These are phyloP conservation scores for Coemansia reversa DNA, from an alignment of 192 early-diverging fungal species.

Conservation along the genomic window DNA sequence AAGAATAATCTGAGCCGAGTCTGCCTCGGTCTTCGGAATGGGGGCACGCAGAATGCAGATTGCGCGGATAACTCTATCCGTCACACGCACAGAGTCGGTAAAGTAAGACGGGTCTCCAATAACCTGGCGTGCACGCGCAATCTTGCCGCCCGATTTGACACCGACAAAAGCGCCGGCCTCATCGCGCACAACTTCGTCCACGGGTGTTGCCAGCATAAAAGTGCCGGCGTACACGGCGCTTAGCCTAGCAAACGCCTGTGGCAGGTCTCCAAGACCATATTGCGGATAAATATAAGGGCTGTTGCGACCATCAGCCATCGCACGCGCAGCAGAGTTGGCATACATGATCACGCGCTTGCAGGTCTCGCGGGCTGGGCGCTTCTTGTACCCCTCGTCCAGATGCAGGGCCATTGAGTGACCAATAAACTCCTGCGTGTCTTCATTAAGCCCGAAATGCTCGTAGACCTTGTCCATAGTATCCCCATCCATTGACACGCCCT, in stretches of 20 bases:
- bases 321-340: slow-evolving; percentile 81
- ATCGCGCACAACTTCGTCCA: slow-evolving; percentile 86
- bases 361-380: slow-evolving; percentile 75
- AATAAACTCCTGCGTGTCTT: slow-evolving; percentile 95
- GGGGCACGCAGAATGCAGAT: slow-evolving; percentile 93
- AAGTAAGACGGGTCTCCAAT: slow-evolving; percentile 98
- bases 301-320: slow-evolving; percentile 69
- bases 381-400: slow-evolving; percentile 81
- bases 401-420: slow-evolving; percentile 97
- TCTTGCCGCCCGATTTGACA: slow-evolving; percentile 84
- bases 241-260: slow-evolving; percentile 96
- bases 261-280: slow-evolving; percentile 96
- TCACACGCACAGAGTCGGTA: slow-evolving; percentile 71
- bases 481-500: slow-evolving; percentile 77
- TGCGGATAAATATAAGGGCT: slow-evolving; percentile 98
- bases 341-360: slow-evolving; percentile 92
- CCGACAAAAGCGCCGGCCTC: slow-evolving; percentile 84
- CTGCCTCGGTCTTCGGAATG: slow-evolving; percentile 82
- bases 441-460: slow-evolving; percentile 86
- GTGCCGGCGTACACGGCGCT: slow-evolving; percentile 99
- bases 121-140: slow-evolving; percentile 79
- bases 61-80: slow-evolving; percentile 87
- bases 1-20: slow-evolving; percentile 95
- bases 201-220: slow-evolving; percentile 94
- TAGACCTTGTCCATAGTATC: slow-evolving; percentile 84